A percentile compares a stretch with the other conserved stretches of the same genome.
Evolutionary conservation across 2,329 filamentous ascomycete species (phyloP).

Genomic region (Apiospora kogelbergensis): DNA sequence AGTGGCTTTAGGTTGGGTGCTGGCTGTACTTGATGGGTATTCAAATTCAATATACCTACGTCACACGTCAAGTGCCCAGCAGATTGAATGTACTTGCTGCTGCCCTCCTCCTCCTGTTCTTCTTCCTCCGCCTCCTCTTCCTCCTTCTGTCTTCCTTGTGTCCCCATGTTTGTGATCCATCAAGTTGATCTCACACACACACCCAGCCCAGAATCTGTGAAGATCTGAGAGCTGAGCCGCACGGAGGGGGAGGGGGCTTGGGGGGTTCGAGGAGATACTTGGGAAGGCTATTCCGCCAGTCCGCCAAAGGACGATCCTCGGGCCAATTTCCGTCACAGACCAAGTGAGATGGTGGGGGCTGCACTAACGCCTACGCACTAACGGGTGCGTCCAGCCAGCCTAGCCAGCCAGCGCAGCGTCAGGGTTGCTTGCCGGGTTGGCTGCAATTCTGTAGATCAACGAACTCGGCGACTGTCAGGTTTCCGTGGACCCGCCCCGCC

Average conservation of each 20-base stretch:
- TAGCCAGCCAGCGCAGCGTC: background rate
- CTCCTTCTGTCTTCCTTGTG: background rate
- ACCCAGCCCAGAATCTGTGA: background rate
- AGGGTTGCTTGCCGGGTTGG: background rate
- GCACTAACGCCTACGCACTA: background rate
- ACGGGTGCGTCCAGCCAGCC: background rate
- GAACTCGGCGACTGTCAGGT: background rate
- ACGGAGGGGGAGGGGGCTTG: background rate
- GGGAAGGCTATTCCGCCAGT: background rate
- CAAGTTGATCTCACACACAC: background rate
- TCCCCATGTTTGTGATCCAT: background rate
- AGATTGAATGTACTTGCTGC: background rate
- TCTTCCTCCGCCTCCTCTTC: too few species aligned
- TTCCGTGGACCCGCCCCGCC: slow-evolving; percentile 3
- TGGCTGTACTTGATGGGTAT: background rate
- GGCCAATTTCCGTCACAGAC: background rate
- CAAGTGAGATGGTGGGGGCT: background rate
- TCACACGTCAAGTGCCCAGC: background rate
- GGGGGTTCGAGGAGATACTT: too few species aligned
- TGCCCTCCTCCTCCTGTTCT: background rate
- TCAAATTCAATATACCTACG: background rate
- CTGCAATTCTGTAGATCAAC: background rate
- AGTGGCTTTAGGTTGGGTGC: background rate
- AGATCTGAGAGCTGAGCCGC: slow-evolving; percentile 5
- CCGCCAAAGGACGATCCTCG: background rate